Conservation (phyloP, 306 rosid genomes). For the Prunus fruticosa region DNA sequence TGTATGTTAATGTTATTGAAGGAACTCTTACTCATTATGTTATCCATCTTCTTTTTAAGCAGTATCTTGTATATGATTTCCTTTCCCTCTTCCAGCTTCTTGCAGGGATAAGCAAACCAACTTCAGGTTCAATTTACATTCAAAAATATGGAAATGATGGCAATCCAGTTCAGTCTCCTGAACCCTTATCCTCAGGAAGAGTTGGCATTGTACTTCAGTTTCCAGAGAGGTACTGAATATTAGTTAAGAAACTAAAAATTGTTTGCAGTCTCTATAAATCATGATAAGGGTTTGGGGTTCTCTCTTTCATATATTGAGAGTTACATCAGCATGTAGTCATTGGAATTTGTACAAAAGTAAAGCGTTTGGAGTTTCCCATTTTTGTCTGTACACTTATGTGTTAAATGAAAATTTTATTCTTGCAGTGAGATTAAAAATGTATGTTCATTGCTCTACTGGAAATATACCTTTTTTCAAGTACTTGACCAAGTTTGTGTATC, state of each 20-base stretch:
- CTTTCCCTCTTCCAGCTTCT: constrained; percentile 53
- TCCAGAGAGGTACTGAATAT: constrained; percentile 75
- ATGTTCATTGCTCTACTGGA: too few relatives aligned
- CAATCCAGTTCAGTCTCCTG: constrained; percentile 50
- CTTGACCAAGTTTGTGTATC: too few relatives aligned
- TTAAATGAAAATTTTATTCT: too few relatives aligned
- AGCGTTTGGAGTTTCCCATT: too few relatives aligned
- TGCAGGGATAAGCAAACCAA: constrained; percentile 85
- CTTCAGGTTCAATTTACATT: constrained; percentile 72
- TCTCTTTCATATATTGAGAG: too few relatives aligned
- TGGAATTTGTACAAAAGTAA: too few relatives aligned
- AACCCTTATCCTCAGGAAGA: constrained; percentile 62
- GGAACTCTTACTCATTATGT: background rate
- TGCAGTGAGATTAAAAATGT: too few relatives aligned
- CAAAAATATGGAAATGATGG: constrained; percentile 74
- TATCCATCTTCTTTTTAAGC: background rate
- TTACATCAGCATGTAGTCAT: too few relatives aligned
- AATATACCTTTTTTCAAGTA: too few relatives aligned
- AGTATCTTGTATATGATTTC: background rate
- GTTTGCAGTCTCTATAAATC: background rate
- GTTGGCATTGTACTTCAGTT: constrained; percentile 95
- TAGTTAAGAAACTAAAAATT: background rate
- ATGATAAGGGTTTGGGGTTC: background rate
- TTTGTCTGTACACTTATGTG: too few relatives aligned
- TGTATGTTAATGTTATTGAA: background rate